phyloP scores from a whole-genome alignment of 225 moss, liverwort and hornwort species.

The Antitrichia curtipendula region DNA sequence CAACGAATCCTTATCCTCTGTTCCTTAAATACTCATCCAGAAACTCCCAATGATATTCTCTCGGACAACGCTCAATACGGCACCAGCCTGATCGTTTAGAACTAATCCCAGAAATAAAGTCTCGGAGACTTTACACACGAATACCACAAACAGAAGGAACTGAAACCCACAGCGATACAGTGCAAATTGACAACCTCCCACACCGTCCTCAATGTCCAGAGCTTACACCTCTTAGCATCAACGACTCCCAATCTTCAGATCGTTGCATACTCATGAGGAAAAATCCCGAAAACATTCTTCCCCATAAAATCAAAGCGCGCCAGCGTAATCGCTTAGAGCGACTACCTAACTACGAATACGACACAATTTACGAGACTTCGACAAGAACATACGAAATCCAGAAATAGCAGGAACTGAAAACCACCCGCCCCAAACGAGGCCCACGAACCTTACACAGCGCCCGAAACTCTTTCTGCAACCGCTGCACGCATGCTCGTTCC shows the following conservation, averaged over 20 bases:
- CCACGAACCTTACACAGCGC: slow-evolving; percentile 71
- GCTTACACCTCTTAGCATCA: neutral
- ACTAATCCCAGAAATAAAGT: neutral
- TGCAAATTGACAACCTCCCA: neutral
- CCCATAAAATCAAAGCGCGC: neutral
- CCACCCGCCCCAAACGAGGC: neutral
- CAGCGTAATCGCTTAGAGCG: neutral
- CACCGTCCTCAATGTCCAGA: neutral
- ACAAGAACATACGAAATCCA: neutral
- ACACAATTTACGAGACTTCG: neutral
- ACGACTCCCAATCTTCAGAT: neutral
- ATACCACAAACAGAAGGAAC: neutral
- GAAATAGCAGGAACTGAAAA: neutral
- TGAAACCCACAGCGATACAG: neutral
- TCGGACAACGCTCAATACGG: neutral
- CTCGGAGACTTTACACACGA: neutral
- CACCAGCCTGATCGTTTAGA: neutral
- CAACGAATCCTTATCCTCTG: neutral
- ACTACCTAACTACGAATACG: neutral
- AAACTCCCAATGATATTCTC: neutral
- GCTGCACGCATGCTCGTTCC: slow-evolving; percentile 89
- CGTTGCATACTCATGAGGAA: neutral
- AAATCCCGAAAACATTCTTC: neutral
- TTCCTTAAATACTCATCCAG: neutral
- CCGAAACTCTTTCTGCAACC: slow-evolving; percentile 96